Evolutionary conservation across 352 stramenopile genomes (phyloP), one percentile per base, ranked within the genome.

Genomic region (Hyphochytrium catenoides): DNA sequence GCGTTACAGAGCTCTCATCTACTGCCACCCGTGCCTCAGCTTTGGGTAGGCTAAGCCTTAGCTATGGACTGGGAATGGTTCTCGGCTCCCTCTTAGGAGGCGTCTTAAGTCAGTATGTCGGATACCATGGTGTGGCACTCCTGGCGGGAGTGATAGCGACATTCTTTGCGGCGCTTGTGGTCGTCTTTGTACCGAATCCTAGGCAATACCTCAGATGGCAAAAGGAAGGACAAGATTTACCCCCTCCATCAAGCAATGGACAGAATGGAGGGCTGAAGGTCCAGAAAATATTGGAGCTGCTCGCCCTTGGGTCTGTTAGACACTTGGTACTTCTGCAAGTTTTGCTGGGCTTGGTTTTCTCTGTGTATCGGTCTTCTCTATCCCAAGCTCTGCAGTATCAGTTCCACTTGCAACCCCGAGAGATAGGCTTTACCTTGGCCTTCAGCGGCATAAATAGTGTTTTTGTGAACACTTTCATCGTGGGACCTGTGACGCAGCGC

Each of bases 11-110:
- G 5, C 34, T 49, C 12, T 22, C 16, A 4, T 11, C 26, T 8
- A 20, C 31, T 1, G 18, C 48, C 8, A 35, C 31, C 25, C 29
- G 44, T n/a, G 31, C 44, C 12, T 19, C 23, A 3, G 41, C 44
- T n/a, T 44, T 51, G 39, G 44, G 44, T n/a, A 22, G 39, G 8
- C 33, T 51, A 9, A 50, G 39, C 21, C 41, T 51, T 14, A 44
- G 28, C 22, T 51, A 51, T 24, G 44, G 27, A 0, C 27, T 26
- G 7, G 44, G 44, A 14, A 51, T 51, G 44, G 39, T 51, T 5
- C 9, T 51, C 27, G 44, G 44, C 8, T 50, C 39, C 4, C 40
- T 35, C 30, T 4, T 31, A 2, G 44, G 44, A 9, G 44, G 44
- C 11, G 15, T 35, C 14, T 11, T 51, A 15, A 25, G 5, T 3